These are phyloP conservation scores for Colletotrichum incanum DNA, from an alignment of 2,329 filamentous ascomycete species.

Conservation along the genomic window DNA sequence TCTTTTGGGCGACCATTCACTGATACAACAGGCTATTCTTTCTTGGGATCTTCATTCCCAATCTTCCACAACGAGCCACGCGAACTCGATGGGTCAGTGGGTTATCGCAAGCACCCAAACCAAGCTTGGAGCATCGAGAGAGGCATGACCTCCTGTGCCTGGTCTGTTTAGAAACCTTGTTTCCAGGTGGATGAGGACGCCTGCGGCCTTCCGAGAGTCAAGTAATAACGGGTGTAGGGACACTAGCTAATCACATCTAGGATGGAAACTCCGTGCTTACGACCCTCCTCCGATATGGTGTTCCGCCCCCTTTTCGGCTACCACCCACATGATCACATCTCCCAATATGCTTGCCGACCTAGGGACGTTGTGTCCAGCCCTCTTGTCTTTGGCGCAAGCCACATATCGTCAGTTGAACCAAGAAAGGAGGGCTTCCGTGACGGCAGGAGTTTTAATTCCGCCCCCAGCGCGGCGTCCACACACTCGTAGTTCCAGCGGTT, in stretches of 20 bases:
- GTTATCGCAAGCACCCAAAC: background rate
- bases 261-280: background rate
- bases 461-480: background rate
- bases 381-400: background rate
- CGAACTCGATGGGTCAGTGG: background rate
- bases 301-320: background rate
- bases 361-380: background rate
- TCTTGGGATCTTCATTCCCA: background rate
- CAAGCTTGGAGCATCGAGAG: background rate
- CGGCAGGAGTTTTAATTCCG: background rate
- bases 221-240: background rate
- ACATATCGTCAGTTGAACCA: background rate
- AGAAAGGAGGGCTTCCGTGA: too few species aligned
- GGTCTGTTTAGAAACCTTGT: background rate
- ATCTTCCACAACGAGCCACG: background rate
- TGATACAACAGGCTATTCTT: background rate
- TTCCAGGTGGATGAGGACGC: background rate
- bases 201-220: background rate
- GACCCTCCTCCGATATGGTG: background rate
- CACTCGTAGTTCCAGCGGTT: background rate
- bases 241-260: background rate
- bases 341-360: background rate
- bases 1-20: background rate
- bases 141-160: background rate
- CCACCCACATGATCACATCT: slow-evolving; percentile 13